Evolutionary conservation across 1,284 basidiomycete genomes (phyloP), one percentile per base, ranked within the genome.

Genomic region (Pseudozyma thailandica): DNA sequence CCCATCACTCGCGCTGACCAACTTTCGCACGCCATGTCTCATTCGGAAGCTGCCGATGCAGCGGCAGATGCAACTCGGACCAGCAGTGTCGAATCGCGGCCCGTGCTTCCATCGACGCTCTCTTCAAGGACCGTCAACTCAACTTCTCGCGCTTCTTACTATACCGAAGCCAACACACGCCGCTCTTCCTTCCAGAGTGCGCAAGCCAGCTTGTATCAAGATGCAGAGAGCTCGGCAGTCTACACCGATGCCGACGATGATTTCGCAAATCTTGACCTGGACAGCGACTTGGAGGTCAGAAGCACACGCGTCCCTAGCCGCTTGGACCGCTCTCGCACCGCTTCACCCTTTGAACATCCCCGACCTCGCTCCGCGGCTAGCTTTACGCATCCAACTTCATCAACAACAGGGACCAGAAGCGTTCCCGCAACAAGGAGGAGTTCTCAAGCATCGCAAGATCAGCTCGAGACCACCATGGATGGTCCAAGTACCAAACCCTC

Each of bases 101-200:
- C n/a, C n/a, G n/a, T n/a, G n/a, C n/a, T n/a, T n/a, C n/a, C n/a
- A n/a, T n/a, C n/a, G n/a, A n/a, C n/a, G n/a, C 20, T 44, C 49
- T 1, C 63, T 6, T 66, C 57, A 2, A 51, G 63, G n/a, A 56
- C 66, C 3, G 4, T 63, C 25, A 57, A 57, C 50, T 70, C 66
- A 4, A 35, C 56, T 4, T 63, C 66, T 30, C 55, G 55, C 15
- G 48, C 47, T 20, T 70, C 66, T 7, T 27, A 50, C 33, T 60
- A 62, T 38, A 63, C 66, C 4, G 56, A 70, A 26, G 39, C 66
- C 6, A 41, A 30, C 1, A 70, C 66, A 0, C 52, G 68, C 12
- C 60, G 56, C 6, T 71, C 68, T 9, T 71, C 68, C 0, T 64
- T 71, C 25, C 50, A 50, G 20, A 71, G 68, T 39, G 55, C 68